phyloP scores from a whole-genome alignment of 2,329 filamentous ascomycete genomes.

The Teratosphaeria destructans region DNA sequence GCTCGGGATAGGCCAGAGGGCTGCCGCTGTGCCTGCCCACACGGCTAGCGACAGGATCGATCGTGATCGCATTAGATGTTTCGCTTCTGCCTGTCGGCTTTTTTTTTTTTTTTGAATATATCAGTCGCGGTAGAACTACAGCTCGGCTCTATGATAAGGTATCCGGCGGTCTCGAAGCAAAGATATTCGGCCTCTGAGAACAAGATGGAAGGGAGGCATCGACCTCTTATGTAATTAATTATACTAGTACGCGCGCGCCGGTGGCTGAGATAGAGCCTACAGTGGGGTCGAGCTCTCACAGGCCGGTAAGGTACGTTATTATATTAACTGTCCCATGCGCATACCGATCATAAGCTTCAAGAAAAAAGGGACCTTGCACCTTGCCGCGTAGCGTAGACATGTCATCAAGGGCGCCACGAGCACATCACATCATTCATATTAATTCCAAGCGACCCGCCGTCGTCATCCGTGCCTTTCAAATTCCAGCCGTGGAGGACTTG shows the following conservation, averaged over 20 bases:
- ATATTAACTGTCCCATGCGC: too few species aligned
- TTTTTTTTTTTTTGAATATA: too few species aligned
- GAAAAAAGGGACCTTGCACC: background rate
- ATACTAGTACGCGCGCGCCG: too few species aligned
- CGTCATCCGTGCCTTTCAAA: background rate
- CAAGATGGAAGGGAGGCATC: too few species aligned
- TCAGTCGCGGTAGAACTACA: background rate
- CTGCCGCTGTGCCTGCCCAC: conserved; percentile 12
- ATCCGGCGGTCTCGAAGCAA: background rate
- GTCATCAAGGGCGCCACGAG: background rate
- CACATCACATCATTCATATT: background rate
- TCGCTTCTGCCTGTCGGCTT: background rate
- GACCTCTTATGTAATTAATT: too few species aligned
- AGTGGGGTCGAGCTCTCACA: too few species aligned
- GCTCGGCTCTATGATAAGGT: background rate
- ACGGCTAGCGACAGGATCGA: background rate
- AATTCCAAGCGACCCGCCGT: background rate
- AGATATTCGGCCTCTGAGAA: background rate
- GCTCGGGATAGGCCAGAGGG: conserved; percentile 35
- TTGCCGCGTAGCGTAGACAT: background rate
- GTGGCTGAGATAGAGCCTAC: too few species aligned
- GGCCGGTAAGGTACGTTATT: too few species aligned
- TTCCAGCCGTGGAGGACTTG: background rate
- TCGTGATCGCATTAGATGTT: background rate
- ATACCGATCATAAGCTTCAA: background rate